phyloP scores from a whole-genome alignment of 2,329 filamentous ascomycete species.

The Colletotrichum camelliae region DNA sequence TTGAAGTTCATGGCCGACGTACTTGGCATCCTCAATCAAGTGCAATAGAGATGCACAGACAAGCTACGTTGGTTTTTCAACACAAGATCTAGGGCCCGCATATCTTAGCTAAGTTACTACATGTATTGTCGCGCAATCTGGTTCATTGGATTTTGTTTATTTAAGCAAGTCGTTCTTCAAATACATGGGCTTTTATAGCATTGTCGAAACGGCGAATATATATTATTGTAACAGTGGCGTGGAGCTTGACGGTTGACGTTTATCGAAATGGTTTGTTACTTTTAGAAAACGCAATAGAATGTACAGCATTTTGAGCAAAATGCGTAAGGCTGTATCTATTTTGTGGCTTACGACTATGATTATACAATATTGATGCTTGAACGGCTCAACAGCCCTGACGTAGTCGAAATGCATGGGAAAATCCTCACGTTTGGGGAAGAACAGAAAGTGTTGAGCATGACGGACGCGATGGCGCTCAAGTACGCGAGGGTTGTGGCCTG shows the following conservation, averaged over 20 bases:
- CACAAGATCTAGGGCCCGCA: not conserved
- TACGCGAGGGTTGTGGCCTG: not conserved
- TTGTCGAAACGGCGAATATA: not conserved
- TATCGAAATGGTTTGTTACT: too few relatives aligned
- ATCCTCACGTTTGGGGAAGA: not conserved
- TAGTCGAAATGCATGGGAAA: not conserved
- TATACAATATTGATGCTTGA: not conserved
- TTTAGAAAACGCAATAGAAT: not conserved
- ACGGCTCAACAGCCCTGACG: not conserved
- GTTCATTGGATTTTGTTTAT: not conserved
- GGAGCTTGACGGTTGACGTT: not conserved
- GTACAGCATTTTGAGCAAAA: not conserved
- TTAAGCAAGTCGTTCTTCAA: not conserved
- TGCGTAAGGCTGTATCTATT: not conserved
- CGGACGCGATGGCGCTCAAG: not conserved
- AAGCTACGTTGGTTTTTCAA: not conserved
- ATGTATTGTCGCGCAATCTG: fast-evolving
- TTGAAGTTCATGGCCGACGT: not conserved
- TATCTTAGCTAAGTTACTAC: not conserved
- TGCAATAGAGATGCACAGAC: not conserved
- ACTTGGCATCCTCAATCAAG: not conserved
- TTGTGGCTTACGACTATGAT: not conserved
- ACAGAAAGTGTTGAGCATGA: too few relatives aligned
- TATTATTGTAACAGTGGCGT: not conserved
- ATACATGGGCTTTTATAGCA: not conserved